Conservation (phyloP, 805 yeast species). For the Dipodascopsis uninucleata region DNA sequence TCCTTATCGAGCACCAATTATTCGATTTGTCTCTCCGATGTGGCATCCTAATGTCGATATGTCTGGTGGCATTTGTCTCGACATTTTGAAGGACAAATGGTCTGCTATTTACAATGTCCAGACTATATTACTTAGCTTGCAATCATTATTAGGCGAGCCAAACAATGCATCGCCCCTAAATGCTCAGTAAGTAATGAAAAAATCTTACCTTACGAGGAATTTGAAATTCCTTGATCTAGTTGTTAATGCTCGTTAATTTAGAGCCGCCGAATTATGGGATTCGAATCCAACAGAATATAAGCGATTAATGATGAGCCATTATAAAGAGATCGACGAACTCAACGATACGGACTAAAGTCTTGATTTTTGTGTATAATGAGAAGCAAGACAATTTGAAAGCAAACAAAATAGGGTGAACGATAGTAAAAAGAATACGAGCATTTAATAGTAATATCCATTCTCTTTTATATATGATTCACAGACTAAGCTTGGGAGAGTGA, state of each 20-base stretch:
- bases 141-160: conserved; percentile 60
- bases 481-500: background rate
- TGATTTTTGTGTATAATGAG: background rate
- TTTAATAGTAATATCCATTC: background rate
- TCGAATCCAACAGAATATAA: conserved; percentile 43
- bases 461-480: background rate
- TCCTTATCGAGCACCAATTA: conserved; percentile 56
- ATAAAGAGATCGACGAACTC: conserved; percentile 38
- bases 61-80: conserved; percentile 62
- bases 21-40: conserved; percentile 56
- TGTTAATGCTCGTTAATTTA: background rate
- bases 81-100: conserved; percentile 63
- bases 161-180: conserved; percentile 55
- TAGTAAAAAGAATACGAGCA: background rate
- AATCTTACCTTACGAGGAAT: too few relatives aligned
- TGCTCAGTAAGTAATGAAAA: conserved; percentile 41
- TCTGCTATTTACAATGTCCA: conserved; percentile 60
- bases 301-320: conserved; percentile 39
- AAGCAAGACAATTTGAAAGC: too few relatives aligned
- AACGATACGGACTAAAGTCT: conserved; percentile 17
- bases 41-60: conserved; percentile 66
- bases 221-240: background rate
- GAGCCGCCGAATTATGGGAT: conserved; percentile 55
- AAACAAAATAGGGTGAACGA: background rate
- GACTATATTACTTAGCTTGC: conserved; percentile 55